Evolutionary conservation across 768 basidiomycete genomes (phyloP).

Genomic region (Hygrophorus pudorinus): DNA sequence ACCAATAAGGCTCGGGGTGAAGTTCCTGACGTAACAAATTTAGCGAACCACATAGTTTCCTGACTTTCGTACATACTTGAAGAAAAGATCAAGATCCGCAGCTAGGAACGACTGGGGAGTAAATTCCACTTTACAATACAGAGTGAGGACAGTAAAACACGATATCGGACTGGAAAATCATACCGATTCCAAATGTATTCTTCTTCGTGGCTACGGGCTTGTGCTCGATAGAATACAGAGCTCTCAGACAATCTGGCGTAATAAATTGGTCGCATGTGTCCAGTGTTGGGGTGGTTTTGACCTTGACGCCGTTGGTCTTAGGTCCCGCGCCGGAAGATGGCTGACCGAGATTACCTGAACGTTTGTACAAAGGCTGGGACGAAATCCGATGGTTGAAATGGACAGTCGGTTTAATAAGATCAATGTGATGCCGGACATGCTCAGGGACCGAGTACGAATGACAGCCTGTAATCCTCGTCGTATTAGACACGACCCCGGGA

Average conservation of each 20-base stretch:
- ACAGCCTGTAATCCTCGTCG: slow-evolving; percentile 11
- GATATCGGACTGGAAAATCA: slow-evolving; percentile 2
- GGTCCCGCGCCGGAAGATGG: background rate
- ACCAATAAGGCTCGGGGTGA: slow-evolving; percentile 29
- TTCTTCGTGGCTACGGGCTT: slow-evolving; percentile 16
- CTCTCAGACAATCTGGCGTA: slow-evolving; percentile 21
- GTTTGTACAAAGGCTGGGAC: background rate
- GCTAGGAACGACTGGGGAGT: slow-evolving; percentile 31
- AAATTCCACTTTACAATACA: slow-evolving; percentile 32
- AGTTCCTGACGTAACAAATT: slow-evolving; percentile 17
- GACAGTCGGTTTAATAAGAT: slow-evolving; percentile 26
- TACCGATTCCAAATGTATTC: slow-evolving; percentile 23
- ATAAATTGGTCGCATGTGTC: slow-evolving; percentile 15
- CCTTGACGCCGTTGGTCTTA: background rate
- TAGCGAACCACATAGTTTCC: too few species aligned
- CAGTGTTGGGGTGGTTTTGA: background rate
- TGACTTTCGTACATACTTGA: background rate
- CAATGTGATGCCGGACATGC: slow-evolving; percentile 20
- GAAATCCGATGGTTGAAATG: slow-evolving; percentile 17
- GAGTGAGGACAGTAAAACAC: background rate
- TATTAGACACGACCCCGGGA: too few species aligned
- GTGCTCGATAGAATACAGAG: slow-evolving; percentile 26
- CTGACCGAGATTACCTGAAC: background rate
- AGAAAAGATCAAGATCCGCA: slow-evolving; percentile 34
- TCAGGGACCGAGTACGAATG: slow-evolving; percentile 23